phyloP scores from a whole-genome alignment of 768 basidiomycete species.

The Suillus hirtellus region DNA sequence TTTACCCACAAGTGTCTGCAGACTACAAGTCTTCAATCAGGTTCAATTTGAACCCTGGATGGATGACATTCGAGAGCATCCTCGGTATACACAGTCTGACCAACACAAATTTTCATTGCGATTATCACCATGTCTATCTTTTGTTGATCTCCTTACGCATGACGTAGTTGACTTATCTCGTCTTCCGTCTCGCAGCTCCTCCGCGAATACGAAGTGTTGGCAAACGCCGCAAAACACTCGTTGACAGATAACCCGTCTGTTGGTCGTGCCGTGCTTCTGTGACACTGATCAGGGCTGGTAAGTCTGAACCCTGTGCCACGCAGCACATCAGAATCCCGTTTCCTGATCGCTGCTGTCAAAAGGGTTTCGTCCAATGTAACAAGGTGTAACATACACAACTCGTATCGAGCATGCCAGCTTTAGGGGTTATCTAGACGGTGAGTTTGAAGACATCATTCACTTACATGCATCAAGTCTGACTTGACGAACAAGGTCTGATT shows the following conservation, averaged over 20 bases:
- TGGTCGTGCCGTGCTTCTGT: not conserved
- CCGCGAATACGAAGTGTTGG: not conserved
- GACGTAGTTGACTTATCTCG: not conserved
- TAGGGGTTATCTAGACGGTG: not conserved
- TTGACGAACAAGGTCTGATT: not conserved
- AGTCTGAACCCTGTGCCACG: constrained; percentile 1
- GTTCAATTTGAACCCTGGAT: not conserved
- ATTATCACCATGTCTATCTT: not conserved
- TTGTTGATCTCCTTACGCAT: not conserved
- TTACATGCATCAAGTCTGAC: not conserved
- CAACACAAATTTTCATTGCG: not conserved
- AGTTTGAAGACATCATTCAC: not conserved
- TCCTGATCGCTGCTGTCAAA: not conserved
- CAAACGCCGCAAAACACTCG: not conserved
- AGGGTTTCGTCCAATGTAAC: not conserved
- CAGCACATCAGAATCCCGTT: not conserved
- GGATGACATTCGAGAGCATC: not conserved
- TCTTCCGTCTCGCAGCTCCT: not conserved
- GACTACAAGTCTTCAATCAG: not conserved
- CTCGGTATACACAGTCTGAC: not conserved
- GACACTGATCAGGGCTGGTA: not conserved
- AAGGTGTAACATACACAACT: not conserved
- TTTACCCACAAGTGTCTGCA: not conserved
- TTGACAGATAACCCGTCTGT: not conserved
- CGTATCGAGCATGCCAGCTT: not conserved